These are phyloP conservation scores for Leishmania turanica DNA, from an alignment of 208 protist genomes.

Conservation along the genomic window DNA sequence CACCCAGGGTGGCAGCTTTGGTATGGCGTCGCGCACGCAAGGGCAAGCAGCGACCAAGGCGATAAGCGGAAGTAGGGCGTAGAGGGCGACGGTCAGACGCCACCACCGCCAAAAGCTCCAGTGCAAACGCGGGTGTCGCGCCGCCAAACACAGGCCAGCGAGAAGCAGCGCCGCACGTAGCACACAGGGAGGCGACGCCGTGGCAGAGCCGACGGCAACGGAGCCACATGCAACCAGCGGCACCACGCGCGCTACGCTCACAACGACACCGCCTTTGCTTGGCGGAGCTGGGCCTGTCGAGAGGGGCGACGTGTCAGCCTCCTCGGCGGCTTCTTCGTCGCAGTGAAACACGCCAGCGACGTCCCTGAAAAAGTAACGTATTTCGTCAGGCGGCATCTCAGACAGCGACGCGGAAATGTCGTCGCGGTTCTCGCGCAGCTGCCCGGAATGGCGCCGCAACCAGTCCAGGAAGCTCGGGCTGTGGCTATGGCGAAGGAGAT, in stretches of 20 bases:
- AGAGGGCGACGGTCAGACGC: conserved; percentile 11
- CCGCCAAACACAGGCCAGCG: conserved; percentile 15
- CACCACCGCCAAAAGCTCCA: conserved; percentile 34
- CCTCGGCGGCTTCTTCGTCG: not conserved
- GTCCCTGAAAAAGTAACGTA: not conserved
- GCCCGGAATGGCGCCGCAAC: conserved; percentile 11
- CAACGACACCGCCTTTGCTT: not conserved
- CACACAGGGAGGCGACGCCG: conserved; percentile 9
- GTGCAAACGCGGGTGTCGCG: conserved; percentile 16
- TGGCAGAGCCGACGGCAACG: conserved; percentile 16
- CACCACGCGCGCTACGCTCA: conserved; percentile 14
- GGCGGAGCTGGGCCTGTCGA: not conserved
- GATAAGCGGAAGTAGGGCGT: conserved; percentile 17
- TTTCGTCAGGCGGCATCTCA: not conserved
- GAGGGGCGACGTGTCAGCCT: not conserved
- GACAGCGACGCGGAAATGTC: not conserved
- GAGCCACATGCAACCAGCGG: conserved; percentile 25
- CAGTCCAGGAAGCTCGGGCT: conserved; percentile 14
- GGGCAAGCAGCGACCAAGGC: conserved; percentile 16
- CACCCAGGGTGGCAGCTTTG: conserved; percentile 21
- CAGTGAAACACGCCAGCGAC: not conserved
- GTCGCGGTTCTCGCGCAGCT: not conserved
- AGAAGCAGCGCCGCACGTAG: conserved; percentile 20
- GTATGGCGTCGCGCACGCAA: conserved; percentile 14
- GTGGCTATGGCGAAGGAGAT: not conserved